Base-by-base conservation (phyloP, 306 rosid genomes). In the Leucaena leucocephala region DNA sequence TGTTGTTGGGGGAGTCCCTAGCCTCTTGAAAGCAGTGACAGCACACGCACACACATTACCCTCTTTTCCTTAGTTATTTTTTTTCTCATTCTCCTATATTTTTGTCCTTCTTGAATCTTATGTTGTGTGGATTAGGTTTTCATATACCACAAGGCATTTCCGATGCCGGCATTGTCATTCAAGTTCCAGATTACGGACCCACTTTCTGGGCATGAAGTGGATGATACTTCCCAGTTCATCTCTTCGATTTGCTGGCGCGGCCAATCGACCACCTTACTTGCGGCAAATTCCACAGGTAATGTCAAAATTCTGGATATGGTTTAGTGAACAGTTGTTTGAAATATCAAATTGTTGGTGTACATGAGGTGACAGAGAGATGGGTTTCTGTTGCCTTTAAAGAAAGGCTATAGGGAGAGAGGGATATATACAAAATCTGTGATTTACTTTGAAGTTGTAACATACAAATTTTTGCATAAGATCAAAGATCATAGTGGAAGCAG, bases 221-320 rank as follows among this genome's bases (percentile, higher is more conserved):
- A 91, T n/a, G 97, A 90, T 14, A 54, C 92, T 5, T 68, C 91
- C 2, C 99, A 90, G 70, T 96, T 96, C 44, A 89, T 96, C 80
- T 96, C 99, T 12, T 93, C 98, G 0, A 89, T 93, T 81, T 93
- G 97, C 82, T 96, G 99, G 99, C 97, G 98, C 0, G 86, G 97
- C 75, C 97, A 93, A 59, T 91, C 99, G 0, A 84, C 93, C 35
- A 93, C 96, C 73, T 73, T 96, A 21, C 84, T 93, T 10, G 98
- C 99, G 7, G 98, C 99, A 74, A 96, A 93, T 78, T 96, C 99
- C 34, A 87, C 96, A 2, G 99, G 99, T 54, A 92, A 93, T 79
- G 90, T 96, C 75, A 96, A 96, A 83, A 87, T 96, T 82, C 87
- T 96, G 84, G 99, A 96, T 85, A 93, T 96, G 99, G 98, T 90